A percentile compares a stretch with the other conserved stretches of the same genome.
These are phyloP conservation scores for Chlamydomonas sp. DNA, from an alignment of 139 green algal genomes.

Conservation along the genomic window DNA sequence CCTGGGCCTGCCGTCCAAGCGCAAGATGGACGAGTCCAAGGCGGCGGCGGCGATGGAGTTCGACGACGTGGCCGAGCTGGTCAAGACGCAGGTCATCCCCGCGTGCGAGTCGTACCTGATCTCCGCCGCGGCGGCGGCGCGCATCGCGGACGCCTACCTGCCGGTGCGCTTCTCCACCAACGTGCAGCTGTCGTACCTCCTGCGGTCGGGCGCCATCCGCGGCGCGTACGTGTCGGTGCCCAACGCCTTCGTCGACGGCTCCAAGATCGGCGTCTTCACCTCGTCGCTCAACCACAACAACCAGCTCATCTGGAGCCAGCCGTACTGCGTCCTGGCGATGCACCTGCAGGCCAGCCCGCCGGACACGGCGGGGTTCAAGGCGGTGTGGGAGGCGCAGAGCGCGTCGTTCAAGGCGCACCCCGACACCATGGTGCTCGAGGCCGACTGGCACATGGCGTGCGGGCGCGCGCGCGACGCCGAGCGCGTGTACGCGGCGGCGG, in stretches of 20 bases:
- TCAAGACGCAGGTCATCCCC: not conserved
- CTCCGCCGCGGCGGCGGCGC: not conserved
- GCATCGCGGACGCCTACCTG: not conserved
- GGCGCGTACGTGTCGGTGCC: not conserved
- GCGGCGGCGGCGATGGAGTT: not conserved
- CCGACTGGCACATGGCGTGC: not conserved
- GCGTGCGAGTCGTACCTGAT: slow-evolving; percentile 12
- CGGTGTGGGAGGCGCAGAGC: not conserved
- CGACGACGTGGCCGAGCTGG: not conserved
- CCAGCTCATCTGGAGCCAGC: slow-evolving; percentile 1
- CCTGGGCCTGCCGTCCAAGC: slow-evolving; percentile 2
- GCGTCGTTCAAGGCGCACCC: not conserved
- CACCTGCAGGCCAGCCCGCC: not conserved
- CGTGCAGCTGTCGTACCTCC: slow-evolving; percentile 16
- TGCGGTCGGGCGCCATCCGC: not conserved
- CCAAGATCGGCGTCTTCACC: slow-evolving; percentile 2
- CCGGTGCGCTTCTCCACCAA: slow-evolving; percentile 4
- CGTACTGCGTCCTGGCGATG: not conserved
- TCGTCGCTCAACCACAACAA: slow-evolving; percentile 5
- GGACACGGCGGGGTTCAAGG: not conserved
- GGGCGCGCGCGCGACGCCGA: not conserved
- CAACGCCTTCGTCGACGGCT: slow-evolving; percentile 13
- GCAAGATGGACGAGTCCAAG: not conserved
- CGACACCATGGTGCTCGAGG: not conserved
- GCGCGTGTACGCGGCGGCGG: not conserved